Evolutionary conservation across 192 early-diverging fungal genomes (phyloP), one percentile per base, ranked within the genome.

Genomic region (Chytriomyces sp.): DNA sequence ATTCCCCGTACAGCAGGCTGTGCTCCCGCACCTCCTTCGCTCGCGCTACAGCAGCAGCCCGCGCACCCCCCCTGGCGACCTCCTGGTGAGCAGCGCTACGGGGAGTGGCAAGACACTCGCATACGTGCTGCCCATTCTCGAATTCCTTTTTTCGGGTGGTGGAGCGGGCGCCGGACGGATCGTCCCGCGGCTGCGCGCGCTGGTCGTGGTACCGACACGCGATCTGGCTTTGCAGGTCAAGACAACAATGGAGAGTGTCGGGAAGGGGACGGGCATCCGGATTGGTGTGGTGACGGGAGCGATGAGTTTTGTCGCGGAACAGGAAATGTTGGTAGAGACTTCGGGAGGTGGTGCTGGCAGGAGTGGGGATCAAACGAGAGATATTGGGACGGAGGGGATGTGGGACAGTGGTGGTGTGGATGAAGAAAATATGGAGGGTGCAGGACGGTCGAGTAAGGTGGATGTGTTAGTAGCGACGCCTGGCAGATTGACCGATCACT

Each of bases 91-190:
- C 7, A 93, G 95, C 22, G 92, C 96, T 0, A 99, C 97, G 0
- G 97, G 97, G 34, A 93, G 91, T 56, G 97, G 97, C 28, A 99
- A 99, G 76, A 99, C 97, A 2, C 78, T 99, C 39, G 94, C 96
- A 0, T 99, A 95, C 84, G 95, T 94, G 4, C 72, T 99, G 19
- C 97, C 97, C 1, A 93, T 99, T 62, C 86, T 98, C 30, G 93
- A 93, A 76, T 87, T 90, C 55, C 77, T 99, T 22, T 36, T 59
- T 3, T 64, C 71, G 2, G 30, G 8, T 8, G 6, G 31, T 8
- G 22, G 8, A 0, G 7, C 65, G 8, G 3, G n/a, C 4, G 10
- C 65, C 6, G 74, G 78, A 37, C 86, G 96, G 17, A 76, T 92
- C 26, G 86, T 96, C 3, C 86, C 89, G 5, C 86, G 96, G 36